Conservation (phyloP, 345 rosid species). For the Jatropha curcas region DNA sequence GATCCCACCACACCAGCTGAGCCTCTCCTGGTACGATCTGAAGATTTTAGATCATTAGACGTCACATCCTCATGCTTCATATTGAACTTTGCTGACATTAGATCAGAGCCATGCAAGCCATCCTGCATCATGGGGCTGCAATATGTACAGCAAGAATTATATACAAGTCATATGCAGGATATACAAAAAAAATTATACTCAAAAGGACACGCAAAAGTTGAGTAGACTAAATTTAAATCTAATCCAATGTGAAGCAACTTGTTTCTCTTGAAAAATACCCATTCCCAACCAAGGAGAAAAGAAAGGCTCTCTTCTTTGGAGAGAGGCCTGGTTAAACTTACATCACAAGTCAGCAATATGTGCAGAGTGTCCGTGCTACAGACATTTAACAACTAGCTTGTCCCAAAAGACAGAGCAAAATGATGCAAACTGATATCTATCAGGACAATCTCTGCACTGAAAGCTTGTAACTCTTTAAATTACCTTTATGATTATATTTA, state of each 20-base stretch:
- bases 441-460: not conserved
- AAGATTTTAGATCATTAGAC: conserved; percentile 38
- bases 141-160: conserved; percentile 14
- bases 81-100: conserved; percentile 16
- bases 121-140: conserved; percentile 39
- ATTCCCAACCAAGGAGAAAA: not conserved
- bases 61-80: conserved; percentile 34
- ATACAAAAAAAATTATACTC: not conserved
- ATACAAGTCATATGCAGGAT: conserved; percentile 5
- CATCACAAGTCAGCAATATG: no score
- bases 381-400: no score
- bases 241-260: not conserved
- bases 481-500: not conserved
- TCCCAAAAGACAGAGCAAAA: no score
- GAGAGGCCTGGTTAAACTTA: no score
- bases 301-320: no score
- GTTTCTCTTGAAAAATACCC: not conserved
- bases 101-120: conserved; percentile 29
- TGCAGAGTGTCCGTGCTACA: no score
- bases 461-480: not conserved
- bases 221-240: not conserved
- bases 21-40: conserved; percentile 62
- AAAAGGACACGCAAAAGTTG: not conserved
- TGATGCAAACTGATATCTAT: not conserved
- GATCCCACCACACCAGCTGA: conserved; percentile 85